Percentiles rank a stretch among this genome's conserved stretches.
phyloP scores from a whole-genome alignment of 106 monocot genomes.

The Xerophyta viscosa region DNA sequence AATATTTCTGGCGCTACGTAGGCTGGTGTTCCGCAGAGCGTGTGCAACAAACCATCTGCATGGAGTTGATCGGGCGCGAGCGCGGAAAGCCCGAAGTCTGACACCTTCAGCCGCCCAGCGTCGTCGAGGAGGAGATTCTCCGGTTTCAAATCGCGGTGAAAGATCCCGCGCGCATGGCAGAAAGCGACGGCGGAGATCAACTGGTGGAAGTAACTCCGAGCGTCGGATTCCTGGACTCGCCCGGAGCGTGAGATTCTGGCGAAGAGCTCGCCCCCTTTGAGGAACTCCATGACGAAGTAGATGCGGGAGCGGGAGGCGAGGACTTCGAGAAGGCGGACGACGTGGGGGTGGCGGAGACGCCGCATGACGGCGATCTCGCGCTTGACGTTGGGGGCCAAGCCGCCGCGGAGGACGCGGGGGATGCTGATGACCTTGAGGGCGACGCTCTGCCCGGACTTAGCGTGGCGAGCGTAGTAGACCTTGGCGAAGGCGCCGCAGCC shows the following conservation, averaged over 20 bases:
- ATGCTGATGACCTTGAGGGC: conserved; percentile 40
- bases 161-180: conserved; percentile 25
- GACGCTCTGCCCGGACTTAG: conserved; percentile 21
- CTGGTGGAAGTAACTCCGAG: conserved; percentile 9
- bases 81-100: conserved; percentile 13
- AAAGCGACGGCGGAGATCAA: conserved; percentile 5
- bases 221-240: conserved; percentile 12
- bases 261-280: conserved; percentile 38
- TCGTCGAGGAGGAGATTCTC: conserved; percentile 7
- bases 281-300: conserved; percentile 38
- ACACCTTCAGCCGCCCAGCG: neutral
- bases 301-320: conserved; percentile 32
- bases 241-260: conserved; percentile 5
- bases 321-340: conserved; percentile 34
- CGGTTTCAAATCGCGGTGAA: conserved; percentile 19
- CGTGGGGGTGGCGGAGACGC: conserved; percentile 30
- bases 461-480: conserved; percentile 64
- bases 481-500: conserved; percentile 71
- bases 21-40: conserved; percentile 19
- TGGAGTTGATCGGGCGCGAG: conserved; percentile 5
- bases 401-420: conserved; percentile 3
- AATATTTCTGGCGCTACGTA: conserved; percentile 29
- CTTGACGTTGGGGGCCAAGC: conserved; percentile 16
- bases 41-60: conserved; percentile 6
- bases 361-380: conserved; percentile 29